Conservation (phyloP, 192 early-diverging fungal genomes). For the Mortierella hygrophila region DNA sequence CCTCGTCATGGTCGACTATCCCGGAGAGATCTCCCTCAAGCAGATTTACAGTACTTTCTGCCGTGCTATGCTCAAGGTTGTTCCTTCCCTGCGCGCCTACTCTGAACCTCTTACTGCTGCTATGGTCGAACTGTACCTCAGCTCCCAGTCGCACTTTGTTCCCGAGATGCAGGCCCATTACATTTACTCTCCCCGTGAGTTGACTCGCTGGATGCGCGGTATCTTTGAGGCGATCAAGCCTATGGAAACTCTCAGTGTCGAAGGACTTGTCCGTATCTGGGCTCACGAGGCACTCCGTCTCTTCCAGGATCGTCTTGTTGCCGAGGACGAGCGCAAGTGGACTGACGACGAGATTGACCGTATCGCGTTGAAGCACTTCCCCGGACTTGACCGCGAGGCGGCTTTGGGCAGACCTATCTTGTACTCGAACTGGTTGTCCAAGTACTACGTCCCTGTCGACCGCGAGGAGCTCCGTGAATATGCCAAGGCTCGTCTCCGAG, state of each 20-base stretch:
- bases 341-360: constrained; percentile 89
- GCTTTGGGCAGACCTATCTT: constrained; percentile 92
- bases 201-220: constrained; percentile 98
- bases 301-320: constrained; percentile 98
- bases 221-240: constrained; percentile 95
- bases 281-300: constrained; percentile 97
- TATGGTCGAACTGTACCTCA: constrained; percentile 97
- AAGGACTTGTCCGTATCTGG: constrained; percentile 95
- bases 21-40: constrained; percentile 88
- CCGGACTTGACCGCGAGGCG: constrained; percentile 74
- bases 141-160: constrained; percentile 93
- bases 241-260: constrained; percentile 81
- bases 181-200: constrained; percentile 99
- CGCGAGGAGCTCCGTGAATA: constrained; percentile 93
- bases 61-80: constrained; percentile 93
- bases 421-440: constrained; percentile 98
- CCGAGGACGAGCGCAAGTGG: constrained; percentile 89
- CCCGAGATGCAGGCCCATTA: constrained; percentile 99
- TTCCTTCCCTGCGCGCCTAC: constrained; percentile 91
- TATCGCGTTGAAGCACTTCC: constrained; percentile 91
- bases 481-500: constrained; percentile 92
- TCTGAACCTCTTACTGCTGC: constrained; percentile 91
- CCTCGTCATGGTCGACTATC: constrained; percentile 98
- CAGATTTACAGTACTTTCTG: constrained; percentile 98
- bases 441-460: constrained; percentile 91